A percentile compares a stretch with the other conserved stretches of the same genome.
Conservation (phyloP, 768 basidiomycete genomes). For the Gymnopilus junonius region DNA sequence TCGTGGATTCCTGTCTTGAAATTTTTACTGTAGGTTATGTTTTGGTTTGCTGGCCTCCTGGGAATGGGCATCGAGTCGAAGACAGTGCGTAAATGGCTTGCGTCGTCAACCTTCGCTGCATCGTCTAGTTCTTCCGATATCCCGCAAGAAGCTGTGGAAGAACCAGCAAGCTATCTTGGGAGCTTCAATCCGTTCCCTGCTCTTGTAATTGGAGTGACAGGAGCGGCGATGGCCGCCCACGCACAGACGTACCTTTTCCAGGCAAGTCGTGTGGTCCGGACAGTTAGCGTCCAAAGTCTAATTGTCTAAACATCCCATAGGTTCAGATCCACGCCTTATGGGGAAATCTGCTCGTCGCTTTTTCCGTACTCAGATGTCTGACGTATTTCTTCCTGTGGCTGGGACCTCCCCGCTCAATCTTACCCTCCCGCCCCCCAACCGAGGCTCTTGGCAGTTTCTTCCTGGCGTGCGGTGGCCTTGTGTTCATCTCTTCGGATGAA, state of each 20-base stretch:
- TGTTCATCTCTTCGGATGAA: constrained; percentile 90
- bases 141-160: constrained; percentile 50
- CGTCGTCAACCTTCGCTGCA: constrained; percentile 51
- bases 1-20: neutral
- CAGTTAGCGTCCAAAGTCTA: neutral
- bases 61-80: constrained; percentile 93
- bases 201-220: constrained; percentile 91
- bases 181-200: constrained; percentile 95
- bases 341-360: constrained; percentile 85
- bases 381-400: constrained; percentile 98
- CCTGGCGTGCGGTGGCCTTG: constrained; percentile 84
- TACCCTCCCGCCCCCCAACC: constrained; percentile 92
- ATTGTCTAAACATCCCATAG: constrained; percentile 33
- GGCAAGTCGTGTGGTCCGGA: constrained; percentile 35
- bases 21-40: constrained; percentile 65
- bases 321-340: constrained; percentile 91
- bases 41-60: constrained; percentile 90
- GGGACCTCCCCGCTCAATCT: constrained; percentile 77
- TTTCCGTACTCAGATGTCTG: constrained; percentile 77
- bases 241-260: constrained; percentile 91
- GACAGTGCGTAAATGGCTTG: constrained; percentile 73
- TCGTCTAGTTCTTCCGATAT: constrained; percentile 26
- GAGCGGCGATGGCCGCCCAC: constrained; percentile 93
- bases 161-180: constrained; percentile 73
- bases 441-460: constrained; percentile 90